Evolutionary conservation across 2,329 filamentous ascomycete species (phyloP).

Genomic region (Fusarium pilosicola): DNA sequence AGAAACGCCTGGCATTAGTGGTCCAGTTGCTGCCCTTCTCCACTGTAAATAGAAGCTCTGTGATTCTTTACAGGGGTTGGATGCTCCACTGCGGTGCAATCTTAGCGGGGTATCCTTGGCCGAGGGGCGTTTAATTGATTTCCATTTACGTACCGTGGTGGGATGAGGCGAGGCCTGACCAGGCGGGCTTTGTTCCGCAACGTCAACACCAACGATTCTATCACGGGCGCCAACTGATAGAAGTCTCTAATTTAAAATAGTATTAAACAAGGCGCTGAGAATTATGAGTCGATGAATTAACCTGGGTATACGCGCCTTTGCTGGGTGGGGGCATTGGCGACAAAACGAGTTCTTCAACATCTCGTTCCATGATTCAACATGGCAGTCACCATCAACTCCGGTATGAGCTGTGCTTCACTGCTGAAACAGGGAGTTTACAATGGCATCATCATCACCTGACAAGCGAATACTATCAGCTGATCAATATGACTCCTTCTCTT

Average conservation of each 20-base stretch:
- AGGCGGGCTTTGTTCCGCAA: background rate
- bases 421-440: conserved; percentile 1
- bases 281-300: background rate
- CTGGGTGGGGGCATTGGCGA: background rate
- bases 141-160: background rate
- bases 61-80: conserved; percentile 27
- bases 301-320: background rate
- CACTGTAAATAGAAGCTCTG: conserved; percentile 32
- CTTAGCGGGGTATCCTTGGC: conserved; percentile 33
- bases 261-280: background rate
- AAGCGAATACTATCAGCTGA: background rate
- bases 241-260: background rate
- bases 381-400: conserved; percentile 3
- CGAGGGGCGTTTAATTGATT: conserved; percentile 29
- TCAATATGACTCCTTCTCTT: background rate
- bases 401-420: background rate
- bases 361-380: background rate
- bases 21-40: conserved; percentile 20
- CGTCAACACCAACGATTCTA: conserved; percentile 3
- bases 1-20: conserved; percentile 24
- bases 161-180: background rate
- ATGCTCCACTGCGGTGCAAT: conserved; percentile 8
- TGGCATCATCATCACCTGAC: background rate
- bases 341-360: background rate
- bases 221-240: background rate